These are phyloP conservation scores for Metarhizium humberi DNA, from an alignment of 2,329 filamentous ascomycete species.

Conservation along the genomic window DNA sequence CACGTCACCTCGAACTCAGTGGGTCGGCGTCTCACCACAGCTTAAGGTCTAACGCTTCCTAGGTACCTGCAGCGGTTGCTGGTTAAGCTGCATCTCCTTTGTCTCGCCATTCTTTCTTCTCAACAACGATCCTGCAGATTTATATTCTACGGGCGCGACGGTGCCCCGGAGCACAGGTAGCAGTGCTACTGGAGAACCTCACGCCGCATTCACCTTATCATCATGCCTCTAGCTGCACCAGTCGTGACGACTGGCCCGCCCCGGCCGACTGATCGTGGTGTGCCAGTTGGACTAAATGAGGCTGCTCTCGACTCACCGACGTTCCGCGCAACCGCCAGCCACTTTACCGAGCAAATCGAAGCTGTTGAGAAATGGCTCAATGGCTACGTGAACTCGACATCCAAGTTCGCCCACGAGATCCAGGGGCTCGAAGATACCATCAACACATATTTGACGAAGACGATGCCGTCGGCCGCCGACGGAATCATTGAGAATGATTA, in stretches of 20 bases:
- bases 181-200: slow-evolving; percentile 2
- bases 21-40: not conserved
- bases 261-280: slow-evolving; percentile 26
- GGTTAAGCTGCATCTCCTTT: not conserved
- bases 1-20: not conserved
- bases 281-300: slow-evolving; percentile 83
- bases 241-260: slow-evolving; percentile 2
- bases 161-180: not conserved
- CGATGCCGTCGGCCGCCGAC: slow-evolving; percentile 71
- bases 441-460: slow-evolving; percentile 64
- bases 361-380: slow-evolving; percentile 87
- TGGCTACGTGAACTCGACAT: slow-evolving; percentile 42
- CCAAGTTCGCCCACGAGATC: slow-evolving; percentile 52
- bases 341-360: slow-evolving; percentile 89
- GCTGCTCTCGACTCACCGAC: slow-evolving; percentile 93
- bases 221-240: slow-evolving; percentile 12
- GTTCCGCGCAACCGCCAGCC: slow-evolving; percentile 76
- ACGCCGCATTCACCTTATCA: not conserved
- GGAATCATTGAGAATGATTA: slow-evolving; percentile 92
- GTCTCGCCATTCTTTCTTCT: not conserved
- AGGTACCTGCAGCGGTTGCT: no score
- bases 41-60: not conserved
- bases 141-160: not conserved
- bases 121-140: not conserved
- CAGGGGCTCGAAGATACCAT: slow-evolving; percentile 70